These are phyloP conservation scores for Capsicum rhomboideum DNA, from an alignment of 257 asterid species.

Conservation along the genomic window DNA sequence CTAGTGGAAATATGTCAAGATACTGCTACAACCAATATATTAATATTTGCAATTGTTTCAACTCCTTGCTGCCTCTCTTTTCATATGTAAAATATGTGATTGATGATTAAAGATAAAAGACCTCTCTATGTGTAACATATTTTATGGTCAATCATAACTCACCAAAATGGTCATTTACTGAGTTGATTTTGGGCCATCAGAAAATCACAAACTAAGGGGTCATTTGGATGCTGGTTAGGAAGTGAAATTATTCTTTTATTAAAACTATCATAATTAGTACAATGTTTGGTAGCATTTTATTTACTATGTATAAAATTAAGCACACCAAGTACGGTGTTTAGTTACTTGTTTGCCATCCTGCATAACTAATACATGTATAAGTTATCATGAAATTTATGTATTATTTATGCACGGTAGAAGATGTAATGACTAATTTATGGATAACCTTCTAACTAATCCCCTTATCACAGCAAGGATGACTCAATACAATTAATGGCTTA, in stretches of 20 bases:
- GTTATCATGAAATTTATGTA: background rate
- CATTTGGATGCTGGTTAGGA: background rate
- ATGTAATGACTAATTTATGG: background rate
- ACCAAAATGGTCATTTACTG: background rate
- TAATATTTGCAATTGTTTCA: too few relatives aligned
- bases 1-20: background rate
- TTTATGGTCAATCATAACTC: background rate
- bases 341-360: background rate
- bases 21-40: too few relatives aligned
- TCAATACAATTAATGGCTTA: background rate
- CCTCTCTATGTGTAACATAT: too few relatives aligned
- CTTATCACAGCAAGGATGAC: background rate
- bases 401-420: background rate
- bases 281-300: background rate
- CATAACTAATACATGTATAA: background rate
- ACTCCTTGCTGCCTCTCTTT: too few relatives aligned
- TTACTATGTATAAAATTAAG: background rate
- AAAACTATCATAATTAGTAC: background rate
- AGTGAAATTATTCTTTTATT: background rate
- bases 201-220: background rate
- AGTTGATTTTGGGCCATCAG: background rate
- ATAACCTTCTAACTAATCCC: background rate
- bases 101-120: too few relatives aligned
- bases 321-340: background rate
- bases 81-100: too few relatives aligned